Evolutionary conservation across 2,329 filamentous ascomycete species (phyloP), one percentile per base, ranked within the genome.

Genomic region (Diaporthe vaccinii): DNA sequence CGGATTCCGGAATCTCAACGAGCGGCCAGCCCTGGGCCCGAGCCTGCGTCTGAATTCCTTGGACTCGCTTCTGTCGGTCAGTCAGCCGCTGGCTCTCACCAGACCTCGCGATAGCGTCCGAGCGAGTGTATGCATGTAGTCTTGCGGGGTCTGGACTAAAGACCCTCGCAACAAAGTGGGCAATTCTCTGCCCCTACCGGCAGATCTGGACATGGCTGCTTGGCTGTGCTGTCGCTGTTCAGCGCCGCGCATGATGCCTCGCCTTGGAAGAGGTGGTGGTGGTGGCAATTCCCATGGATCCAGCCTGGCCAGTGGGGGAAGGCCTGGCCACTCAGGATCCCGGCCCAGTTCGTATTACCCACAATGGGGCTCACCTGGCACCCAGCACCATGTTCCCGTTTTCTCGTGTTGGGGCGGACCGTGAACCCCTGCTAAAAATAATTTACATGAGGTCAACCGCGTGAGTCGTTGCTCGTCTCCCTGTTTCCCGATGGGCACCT

Each of bases 391-490:
- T 76, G 75, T 68, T 75, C 73, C 74, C 69, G 55, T 58, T 75
- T 75, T 76, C 75, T 76, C 75, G 75, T 76, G 75, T 76, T 76
- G 74, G 46, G 68, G 49, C 17, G 36, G 25, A 61, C 41, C 59
- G 57, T 58, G 65, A 70, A 74, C 51, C 73, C 61, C 75, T 57
- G 73, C 71, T 76, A 76, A 76, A 76, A 76, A 76, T 76, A 75
- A 75, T 67, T 36, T 74, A 72, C 31, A 74, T 74, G 74, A 71
- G 65, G 36, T 76, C 65, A 68, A 74, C 72, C 65, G 55, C 49
- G 65, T 58, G 74, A 71, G 53, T 59, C 36, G 59, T n/a, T 73
- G 61, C 58, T 53, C 22, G 9, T 49, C 25, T 20, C 22, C 28
- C 17, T 39, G 44, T 55, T 41, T 58, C 36, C 58, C 20, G 20